Evolutionary conservation across 2,329 filamentous ascomycete species (phyloP).

Genomic region (Lachnellula subtilissima): DNA sequence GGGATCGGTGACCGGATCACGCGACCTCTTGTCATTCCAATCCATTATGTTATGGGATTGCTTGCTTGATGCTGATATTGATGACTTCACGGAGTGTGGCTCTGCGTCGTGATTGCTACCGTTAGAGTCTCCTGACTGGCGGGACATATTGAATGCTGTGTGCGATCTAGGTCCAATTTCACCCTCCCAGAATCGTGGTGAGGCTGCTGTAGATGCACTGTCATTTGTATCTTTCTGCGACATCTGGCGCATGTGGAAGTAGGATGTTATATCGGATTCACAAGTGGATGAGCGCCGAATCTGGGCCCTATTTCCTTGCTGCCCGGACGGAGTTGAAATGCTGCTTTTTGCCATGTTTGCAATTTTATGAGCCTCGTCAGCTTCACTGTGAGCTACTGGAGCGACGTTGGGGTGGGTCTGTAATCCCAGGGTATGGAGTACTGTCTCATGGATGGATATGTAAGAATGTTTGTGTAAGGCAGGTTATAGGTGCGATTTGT

Average conservation of each 20-base stretch:
- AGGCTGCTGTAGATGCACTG: background rate
- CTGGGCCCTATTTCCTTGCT: background rate
- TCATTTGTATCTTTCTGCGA: background rate
- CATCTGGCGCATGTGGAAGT: background rate
- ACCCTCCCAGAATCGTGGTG: background rate
- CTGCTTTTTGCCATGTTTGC: slow-evolving; percentile 5
- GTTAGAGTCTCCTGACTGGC: background rate
- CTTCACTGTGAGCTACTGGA: slow-evolving; percentile 8
- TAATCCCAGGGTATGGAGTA: slow-evolving; percentile 12
- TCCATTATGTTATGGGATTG: slow-evolving; percentile 8
- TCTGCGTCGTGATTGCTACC: background rate
- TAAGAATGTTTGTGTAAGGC: background rate
- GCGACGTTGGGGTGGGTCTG: slow-evolving; percentile 9
- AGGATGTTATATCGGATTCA: background rate
- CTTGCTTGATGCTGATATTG: slow-evolving; percentile 1
- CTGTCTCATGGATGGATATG: slow-evolving; percentile 11
- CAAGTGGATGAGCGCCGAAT: background rate
- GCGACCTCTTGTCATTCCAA: slow-evolving; percentile 16
- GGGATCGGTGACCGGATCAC: background rate
- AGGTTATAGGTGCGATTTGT: background rate
- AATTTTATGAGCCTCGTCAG: background rate
- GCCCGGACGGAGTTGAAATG: background rate
- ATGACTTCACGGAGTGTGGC: slow-evolving; percentile 1
- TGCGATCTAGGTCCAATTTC: background rate
- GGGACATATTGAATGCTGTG: background rate